phyloP scores from a whole-genome alignment of 164 flowering plant species.

The Aristolochia californica region DNA sequence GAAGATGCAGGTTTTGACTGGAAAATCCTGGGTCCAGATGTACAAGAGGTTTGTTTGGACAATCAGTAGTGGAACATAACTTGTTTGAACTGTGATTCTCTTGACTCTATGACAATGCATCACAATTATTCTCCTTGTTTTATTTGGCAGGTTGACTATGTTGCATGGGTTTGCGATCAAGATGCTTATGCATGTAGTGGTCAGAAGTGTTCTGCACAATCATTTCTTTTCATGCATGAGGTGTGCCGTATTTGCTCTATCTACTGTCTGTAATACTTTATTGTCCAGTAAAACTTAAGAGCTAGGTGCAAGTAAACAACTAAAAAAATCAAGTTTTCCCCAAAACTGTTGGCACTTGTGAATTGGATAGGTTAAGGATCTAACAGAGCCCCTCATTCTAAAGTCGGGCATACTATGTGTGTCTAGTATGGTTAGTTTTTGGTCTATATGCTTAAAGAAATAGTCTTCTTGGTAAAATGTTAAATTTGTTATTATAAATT shows the following conservation, averaged over 20 bases:
- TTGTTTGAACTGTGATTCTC: too few relatives aligned
- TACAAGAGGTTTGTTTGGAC: slow-evolving; percentile 49
- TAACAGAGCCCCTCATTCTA: too few relatives aligned
- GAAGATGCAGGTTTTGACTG: slow-evolving; percentile 99
- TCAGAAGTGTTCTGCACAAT: slow-evolving; percentile 96
- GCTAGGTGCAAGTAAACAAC: too few relatives aligned
- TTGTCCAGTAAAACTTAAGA: too few relatives aligned
- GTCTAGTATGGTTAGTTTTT: too few relatives aligned
- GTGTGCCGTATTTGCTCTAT: slow-evolving; percentile 22
- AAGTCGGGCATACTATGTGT: too few relatives aligned
- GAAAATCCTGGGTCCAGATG: slow-evolving; percentile 98
- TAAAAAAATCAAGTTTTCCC: too few relatives aligned
- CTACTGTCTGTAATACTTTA: background rate
- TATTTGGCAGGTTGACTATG: slow-evolving; percentile 71
- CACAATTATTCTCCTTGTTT: background rate
- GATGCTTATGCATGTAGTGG: slow-evolving; percentile 99
- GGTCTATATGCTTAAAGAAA: too few relatives aligned
- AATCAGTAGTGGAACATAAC: background rate
- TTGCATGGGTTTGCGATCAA: slow-evolving; percentile 99
- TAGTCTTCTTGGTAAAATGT: too few relatives aligned
- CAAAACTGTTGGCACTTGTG: too few relatives aligned
- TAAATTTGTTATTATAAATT: too few relatives aligned
- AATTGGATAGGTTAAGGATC: too few relatives aligned
- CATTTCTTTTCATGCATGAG: slow-evolving; percentile 94
- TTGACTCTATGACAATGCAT: background rate